Percentiles rank a stretch among this genome's conserved stretches.
Evolutionary conservation across 768 basidiomycete genomes (phyloP).

Genomic region (Ephemerocybe angulata): DNA sequence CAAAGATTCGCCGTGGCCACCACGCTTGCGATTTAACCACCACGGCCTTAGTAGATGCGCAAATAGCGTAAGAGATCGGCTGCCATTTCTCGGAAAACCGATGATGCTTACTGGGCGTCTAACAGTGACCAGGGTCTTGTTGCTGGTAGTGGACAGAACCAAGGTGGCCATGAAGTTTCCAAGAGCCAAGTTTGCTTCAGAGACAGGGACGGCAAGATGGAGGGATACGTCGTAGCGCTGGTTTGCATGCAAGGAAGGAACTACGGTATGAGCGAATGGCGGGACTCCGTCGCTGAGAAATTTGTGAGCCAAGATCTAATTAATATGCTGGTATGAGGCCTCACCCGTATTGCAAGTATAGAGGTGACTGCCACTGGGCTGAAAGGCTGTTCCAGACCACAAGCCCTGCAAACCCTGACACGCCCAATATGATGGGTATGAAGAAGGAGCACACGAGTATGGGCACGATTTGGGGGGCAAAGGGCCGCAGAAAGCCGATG

Average conservation of each 20-base stretch:
- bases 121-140: constrained; percentile 57
- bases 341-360: constrained; percentile 82
- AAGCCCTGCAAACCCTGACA: constrained; percentile 67
- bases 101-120: constrained; percentile 58
- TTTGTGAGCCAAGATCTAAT: constrained; percentile 3
- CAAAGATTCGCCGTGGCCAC: constrained; percentile 38
- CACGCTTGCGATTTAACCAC: constrained; percentile 42
- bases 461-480: constrained; percentile 64
- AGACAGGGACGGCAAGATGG: constrained; percentile 60
- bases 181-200: constrained; percentile 63
- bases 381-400: constrained; percentile 72
- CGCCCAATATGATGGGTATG: constrained; percentile 56
- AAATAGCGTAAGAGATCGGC: too few species aligned
- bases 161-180: constrained; percentile 84
- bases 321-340: constrained; percentile 15
- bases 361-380: constrained; percentile 62
- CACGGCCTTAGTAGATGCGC: constrained; percentile 58
- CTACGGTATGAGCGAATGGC: constrained; percentile 57
- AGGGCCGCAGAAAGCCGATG: constrained; percentile 38
- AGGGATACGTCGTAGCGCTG: constrained; percentile 79
- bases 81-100: too few species aligned
- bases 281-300: constrained; percentile 52
- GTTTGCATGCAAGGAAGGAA: constrained; percentile 50
- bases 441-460: constrained; percentile 56
- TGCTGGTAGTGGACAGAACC: constrained; percentile 53